Conservation (phyloP, 1,284 basidiomycete species). For the Volvariella volvacea region DNA sequence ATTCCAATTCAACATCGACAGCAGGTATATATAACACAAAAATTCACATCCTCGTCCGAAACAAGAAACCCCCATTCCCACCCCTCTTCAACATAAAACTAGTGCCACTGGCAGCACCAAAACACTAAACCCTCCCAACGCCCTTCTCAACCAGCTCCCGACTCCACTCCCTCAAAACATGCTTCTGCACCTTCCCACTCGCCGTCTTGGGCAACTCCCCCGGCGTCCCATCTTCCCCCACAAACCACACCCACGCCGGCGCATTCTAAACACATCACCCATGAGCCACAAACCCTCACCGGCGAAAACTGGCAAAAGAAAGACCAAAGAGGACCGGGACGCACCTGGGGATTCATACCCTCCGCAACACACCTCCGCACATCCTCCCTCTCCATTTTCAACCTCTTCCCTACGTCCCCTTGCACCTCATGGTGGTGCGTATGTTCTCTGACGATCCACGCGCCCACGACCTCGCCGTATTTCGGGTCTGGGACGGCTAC, state of each 20-base stretch:
- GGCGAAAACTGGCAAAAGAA: background rate
- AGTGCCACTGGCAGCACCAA: no score
- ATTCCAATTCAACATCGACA: no score
- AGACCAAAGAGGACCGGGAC: slow-evolving; percentile 13
- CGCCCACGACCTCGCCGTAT: slow-evolving; percentile 76
- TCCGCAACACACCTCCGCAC: slow-evolving; percentile 46
- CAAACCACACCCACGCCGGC: slow-evolving; percentile 79
- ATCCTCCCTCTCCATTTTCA: slow-evolving; percentile 38
- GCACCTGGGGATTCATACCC: slow-evolving; percentile 72
- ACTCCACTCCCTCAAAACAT: slow-evolving; percentile 56
- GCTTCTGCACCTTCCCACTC: slow-evolving; percentile 86
- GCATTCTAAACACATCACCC: slow-evolving; percentile 45
- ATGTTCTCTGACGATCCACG: slow-evolving; percentile 58
- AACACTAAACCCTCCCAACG: slow-evolving; percentile 29
- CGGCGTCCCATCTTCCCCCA: slow-evolving; percentile 55
- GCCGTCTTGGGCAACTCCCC: slow-evolving; percentile 77
- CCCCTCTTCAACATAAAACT: no score
- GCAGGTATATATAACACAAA: no score
- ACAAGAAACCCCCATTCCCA: no score
- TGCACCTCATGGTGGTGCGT: slow-evolving; percentile 16
- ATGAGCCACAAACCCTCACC: background rate
- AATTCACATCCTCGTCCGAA: no score
- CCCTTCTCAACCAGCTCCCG: slow-evolving; percentile 34
- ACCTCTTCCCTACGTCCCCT: background rate
- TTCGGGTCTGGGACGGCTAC: slow-evolving; percentile 66